Conservation (phyloP, 108 stramenopile species). For the Phaeodactylum tricornutum region DNA sequence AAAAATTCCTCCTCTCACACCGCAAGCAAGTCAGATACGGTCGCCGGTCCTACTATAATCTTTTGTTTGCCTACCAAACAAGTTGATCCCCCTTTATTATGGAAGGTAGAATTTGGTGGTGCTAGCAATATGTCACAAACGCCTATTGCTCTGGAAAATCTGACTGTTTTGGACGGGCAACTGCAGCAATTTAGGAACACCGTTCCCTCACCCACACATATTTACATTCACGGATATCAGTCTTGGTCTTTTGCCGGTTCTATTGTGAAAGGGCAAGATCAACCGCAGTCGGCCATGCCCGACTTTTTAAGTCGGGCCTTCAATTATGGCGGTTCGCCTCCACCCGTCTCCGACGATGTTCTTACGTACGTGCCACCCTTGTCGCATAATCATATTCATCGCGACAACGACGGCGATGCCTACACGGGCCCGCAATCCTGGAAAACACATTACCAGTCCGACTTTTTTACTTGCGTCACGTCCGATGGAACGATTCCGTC, state of each 20-base stretch:
- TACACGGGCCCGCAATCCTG: neutral
- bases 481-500: constrained; percentile 22
- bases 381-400: too few species aligned
- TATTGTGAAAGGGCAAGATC: constrained; percentile 52
- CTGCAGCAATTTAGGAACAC: constrained; percentile 21
- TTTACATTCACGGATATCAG: constrained; percentile 81
- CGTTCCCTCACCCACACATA: constrained; percentile 48
- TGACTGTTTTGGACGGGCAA: constrained; percentile 59
- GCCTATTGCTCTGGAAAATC: constrained; percentile 48
- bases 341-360: constrained; percentile 9
- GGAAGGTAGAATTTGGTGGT: constrained; percentile 71
- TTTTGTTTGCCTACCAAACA: constrained; percentile 3
- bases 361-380: neutral
- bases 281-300: constrained; percentile 71
- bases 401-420: neutral
- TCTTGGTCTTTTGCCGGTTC: constrained; percentile 78
- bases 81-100: constrained; percentile 46
- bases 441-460: constrained; percentile 46
- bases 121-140: constrained; percentile 15
- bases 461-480: constrained; percentile 76
- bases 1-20: neutral
- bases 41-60: neutral
- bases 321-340: constrained; percentile 46
- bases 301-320: constrained; percentile 63
- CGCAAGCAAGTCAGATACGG: constrained; percentile 1